These are phyloP conservation scores for Polyplosphaeria fusca DNA, from an alignment of 495 filamentous ascomycete species.

Conservation along the genomic window DNA sequence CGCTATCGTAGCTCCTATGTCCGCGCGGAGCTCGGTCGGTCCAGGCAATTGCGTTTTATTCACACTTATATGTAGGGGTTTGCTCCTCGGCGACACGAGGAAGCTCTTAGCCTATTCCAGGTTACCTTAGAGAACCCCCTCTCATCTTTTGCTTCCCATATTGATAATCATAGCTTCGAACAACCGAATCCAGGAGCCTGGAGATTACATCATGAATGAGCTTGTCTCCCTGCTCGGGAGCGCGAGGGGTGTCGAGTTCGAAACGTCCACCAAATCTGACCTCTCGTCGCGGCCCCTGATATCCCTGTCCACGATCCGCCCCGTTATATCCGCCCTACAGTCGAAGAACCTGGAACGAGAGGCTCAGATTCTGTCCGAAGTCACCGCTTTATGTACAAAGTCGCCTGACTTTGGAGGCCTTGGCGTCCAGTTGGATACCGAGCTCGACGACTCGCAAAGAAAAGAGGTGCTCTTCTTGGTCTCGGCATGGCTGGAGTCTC, in stretches of 20 bases:
- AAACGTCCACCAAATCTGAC: not conserved
- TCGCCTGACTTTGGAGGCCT: conserved; percentile 32
- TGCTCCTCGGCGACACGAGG: too few relatives aligned
- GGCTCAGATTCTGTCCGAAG: conserved; percentile 8
- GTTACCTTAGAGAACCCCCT: too few relatives aligned
- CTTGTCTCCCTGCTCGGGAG: conserved; percentile 1
- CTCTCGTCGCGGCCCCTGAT: not conserved
- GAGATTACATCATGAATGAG: conserved; percentile 1
- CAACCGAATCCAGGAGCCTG: too few relatives aligned
- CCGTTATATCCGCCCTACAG: not conserved
- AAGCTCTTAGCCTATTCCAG: too few relatives aligned
- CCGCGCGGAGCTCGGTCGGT: too few relatives aligned
- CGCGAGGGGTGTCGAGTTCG: not conserved
- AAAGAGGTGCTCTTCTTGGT: conserved; percentile 37
- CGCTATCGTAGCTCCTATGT: too few relatives aligned
- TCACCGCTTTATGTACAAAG: conserved; percentile 8
- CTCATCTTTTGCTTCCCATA: too few relatives aligned
- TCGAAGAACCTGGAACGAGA: not conserved
- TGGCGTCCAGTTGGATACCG: not conserved
- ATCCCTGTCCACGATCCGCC: not conserved
- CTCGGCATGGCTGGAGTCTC: conserved; percentile 42
- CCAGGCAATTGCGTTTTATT: too few relatives aligned
- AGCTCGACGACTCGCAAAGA: conserved; percentile 8
- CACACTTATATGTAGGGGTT: too few relatives aligned
- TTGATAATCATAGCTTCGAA: too few relatives aligned